Evolutionary conservation across 2,329 filamentous ascomycete species (phyloP), one percentile per base, ranked within the genome.

Genomic region (Mariannaea sp.): DNA sequence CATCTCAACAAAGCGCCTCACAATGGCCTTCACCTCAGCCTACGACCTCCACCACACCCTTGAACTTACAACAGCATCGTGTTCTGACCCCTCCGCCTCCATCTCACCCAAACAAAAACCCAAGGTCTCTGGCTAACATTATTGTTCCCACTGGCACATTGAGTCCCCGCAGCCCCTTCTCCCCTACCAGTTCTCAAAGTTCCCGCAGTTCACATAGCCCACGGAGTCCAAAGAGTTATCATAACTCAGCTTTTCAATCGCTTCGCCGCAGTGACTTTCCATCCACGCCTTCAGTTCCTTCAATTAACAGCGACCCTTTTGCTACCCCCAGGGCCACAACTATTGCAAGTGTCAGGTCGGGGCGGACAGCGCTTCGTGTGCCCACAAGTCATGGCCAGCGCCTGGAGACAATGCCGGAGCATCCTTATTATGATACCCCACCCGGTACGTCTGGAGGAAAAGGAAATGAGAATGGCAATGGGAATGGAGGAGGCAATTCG

Each of bases 371-470:
- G n/a, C 22, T 56, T 59, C 5, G 49, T 60, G 17, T 50, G 55
- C 19, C 39, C 13, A 40, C 10, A 40, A 53, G 38, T 57, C 29
- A 38, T 49, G 10, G 49, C 12, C 58, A 59, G n/a, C n/a, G n/a
- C 22, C 52, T 64, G 43, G 61, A 65, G 7, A 50, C 51, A 1
- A 26, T 66, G 9, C 54, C 64, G n/a, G 64, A 66, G 24, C 56
- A 53, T 6, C 61, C 64, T 3, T 66, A 66, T 50, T 65, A 53
- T 14, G 64, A 66, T 26, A 59, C 49, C 16, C 64, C 62, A 12
- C 62, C 64, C 22, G 26, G 38, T 13, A 58, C 54, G 4, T 53
- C 54, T n/a, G 55, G 43, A 29, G 53, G 47, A 14, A 50, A 55
- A 16, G 57, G 59, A 1, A 33, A 61, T 33, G 43, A 49, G 8